Percentiles rank a stretch among this genome's conserved stretches.
Conservation (phyloP, 441 rosid genomes). For the Cnidoscolus chayamansa region DNA sequence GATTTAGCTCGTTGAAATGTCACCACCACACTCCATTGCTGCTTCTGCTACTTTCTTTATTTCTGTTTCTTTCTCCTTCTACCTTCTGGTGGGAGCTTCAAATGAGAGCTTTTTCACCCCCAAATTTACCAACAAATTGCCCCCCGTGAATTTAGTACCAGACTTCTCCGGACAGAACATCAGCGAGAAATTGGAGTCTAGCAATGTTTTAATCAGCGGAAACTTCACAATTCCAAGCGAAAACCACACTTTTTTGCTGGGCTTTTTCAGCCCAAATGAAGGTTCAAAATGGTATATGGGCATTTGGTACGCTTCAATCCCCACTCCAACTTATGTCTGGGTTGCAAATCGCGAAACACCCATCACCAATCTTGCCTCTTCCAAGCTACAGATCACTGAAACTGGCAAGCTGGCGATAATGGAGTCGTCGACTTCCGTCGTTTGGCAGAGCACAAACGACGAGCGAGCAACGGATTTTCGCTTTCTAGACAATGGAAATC, state of each 20-base stretch:
- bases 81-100: neutral
- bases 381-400: constrained; percentile 39
- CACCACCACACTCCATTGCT: constrained; percentile 12
- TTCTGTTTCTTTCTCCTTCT: constrained; percentile 23
- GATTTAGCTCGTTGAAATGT: constrained; percentile 18
- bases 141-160: neutral
- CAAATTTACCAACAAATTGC: neutral
- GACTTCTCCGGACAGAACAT: neutral
- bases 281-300: constrained; percentile 59
- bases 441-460: constrained; percentile 57
- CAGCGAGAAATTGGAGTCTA: constrained; percentile 23
- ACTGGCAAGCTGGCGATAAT: constrained; percentile 42
- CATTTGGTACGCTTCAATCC: constrained; percentile 60
- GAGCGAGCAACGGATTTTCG: constrained; percentile 26
- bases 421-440: constrained; percentile 27
- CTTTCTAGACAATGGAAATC: constrained; percentile 53
- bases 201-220: constrained; percentile 40
- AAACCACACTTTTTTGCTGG: constrained; percentile 49
- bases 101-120: neutral
- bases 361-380: constrained; percentile 29
- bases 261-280: constrained; percentile 54
- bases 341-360: constrained; percentile 74
- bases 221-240: constrained; percentile 45
- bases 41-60: constrained; percentile 10
- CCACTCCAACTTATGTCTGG: constrained; percentile 61